phyloP scores from a whole-genome alignment of 768 basidiomycete species.

The Solioccasus polychromus region DNA sequence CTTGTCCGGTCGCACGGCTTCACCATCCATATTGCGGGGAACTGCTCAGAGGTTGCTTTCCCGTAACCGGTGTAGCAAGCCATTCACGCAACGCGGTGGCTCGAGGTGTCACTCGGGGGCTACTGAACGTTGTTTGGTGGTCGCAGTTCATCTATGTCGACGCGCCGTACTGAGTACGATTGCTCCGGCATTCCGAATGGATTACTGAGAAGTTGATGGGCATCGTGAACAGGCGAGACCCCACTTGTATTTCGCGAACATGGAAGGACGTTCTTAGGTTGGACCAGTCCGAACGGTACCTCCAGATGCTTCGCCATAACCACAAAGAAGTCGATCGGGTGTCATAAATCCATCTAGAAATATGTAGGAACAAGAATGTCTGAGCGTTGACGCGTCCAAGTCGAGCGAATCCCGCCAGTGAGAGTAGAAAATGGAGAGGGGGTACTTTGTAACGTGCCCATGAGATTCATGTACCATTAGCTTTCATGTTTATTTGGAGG shows the following conservation, averaged over 20 bases:
- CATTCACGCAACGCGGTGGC: no score
- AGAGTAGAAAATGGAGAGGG: conserved; percentile 59
- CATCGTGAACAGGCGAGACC: no score
- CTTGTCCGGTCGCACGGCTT: conserved; percentile 41
- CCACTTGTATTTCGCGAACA: conserved; percentile 47
- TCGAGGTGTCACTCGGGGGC: no score
- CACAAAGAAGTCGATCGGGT: conserved; percentile 61
- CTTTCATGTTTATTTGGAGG: background rate
- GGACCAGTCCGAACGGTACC: conserved; percentile 50
- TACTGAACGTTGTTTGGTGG: conserved; percentile 43
- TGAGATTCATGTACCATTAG: no score
- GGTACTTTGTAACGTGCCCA: no score
- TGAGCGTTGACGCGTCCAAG: no score
- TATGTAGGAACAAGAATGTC: conserved; percentile 59
- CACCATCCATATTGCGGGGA: conserved; percentile 52
- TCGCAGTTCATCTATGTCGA: conserved; percentile 30
- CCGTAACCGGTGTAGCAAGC: no score
- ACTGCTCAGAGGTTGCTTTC: conserved; percentile 42
- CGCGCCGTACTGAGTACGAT: conserved; percentile 47
- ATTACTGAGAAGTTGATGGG: no score
- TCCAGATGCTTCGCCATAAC: conserved; percentile 53
- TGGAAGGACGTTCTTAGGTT: conserved; percentile 55
- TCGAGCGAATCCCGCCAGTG: conserved; percentile 71
- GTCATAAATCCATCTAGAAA: conserved; percentile 62
- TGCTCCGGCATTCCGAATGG: conserved; percentile 42